Evolutionary conservation across 352 stramenopile species (phyloP).

Genomic region (Phytophthora litchii): DNA sequence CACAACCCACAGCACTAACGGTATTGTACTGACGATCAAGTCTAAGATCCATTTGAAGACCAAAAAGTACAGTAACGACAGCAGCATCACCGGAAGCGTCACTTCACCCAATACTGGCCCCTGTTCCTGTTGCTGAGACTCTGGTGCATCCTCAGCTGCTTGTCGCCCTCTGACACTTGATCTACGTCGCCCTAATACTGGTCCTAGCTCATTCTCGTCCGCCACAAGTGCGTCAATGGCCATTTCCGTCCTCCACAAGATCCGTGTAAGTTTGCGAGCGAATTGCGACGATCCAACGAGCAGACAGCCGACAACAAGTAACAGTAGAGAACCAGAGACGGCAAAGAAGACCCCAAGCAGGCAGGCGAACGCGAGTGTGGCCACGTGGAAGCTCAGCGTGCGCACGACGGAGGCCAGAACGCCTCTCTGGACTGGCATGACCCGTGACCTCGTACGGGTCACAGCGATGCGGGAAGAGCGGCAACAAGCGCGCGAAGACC

Average conservation of each 20-base stretch:
- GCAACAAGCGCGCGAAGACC: not conserved
- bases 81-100: slow-evolving; percentile 62
- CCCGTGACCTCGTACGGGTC: slow-evolving; percentile 17
- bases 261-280: slow-evolving; percentile 47
- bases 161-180: slow-evolving; percentile 14
- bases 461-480: slow-evolving; percentile 1
- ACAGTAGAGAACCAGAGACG: slow-evolving; percentile 40
- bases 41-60: slow-evolving; percentile 72
- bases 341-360: slow-evolving; percentile 43
- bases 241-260: slow-evolving; percentile 65
- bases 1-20: slow-evolving; percentile 53
- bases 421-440: slow-evolving; percentile 31
- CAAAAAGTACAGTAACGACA: slow-evolving; percentile 74
- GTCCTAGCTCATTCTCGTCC: slow-evolving; percentile 14
- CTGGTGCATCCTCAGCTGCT: not conserved
- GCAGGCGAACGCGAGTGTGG: slow-evolving; percentile 47
- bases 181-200: not conserved
- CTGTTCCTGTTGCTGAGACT: not conserved
- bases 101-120: slow-evolving; percentile 39
- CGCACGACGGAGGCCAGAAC: slow-evolving; percentile 42
- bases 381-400: slow-evolving; percentile 64
- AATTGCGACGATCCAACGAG: slow-evolving; percentile 52
- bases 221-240: slow-evolving; percentile 47
- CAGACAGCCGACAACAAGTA: slow-evolving; percentile 58
- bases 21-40: slow-evolving; percentile 55